phyloP scores from a whole-genome alignment of 805 yeast species.

The Candida rishiriensis region DNA sequence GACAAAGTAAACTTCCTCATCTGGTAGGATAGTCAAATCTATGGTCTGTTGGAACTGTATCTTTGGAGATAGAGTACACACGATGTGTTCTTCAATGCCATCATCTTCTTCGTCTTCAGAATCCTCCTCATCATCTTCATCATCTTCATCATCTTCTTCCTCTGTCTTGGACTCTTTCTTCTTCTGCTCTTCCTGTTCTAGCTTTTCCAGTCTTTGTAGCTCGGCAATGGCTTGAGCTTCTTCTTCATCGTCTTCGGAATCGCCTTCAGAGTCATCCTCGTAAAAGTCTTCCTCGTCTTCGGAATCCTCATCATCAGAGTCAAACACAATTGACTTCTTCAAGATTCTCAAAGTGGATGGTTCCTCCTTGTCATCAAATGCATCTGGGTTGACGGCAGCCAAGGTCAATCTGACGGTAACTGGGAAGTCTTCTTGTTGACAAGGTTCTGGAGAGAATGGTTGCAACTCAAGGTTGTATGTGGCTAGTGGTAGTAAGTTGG shows the following conservation, averaged over 20 bases:
- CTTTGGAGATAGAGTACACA: slow-evolving; percentile 88
- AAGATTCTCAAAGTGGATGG: slow-evolving; percentile 90
- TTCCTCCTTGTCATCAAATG: slow-evolving; percentile 71
- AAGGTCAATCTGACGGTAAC: slow-evolving; percentile 86
- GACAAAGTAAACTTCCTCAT: slow-evolving; percentile 90
- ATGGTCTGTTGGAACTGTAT: slow-evolving; percentile 82
- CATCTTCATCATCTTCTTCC: slow-evolving; percentile 42
- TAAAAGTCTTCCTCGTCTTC: slow-evolving; percentile 44
- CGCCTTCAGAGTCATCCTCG: slow-evolving; percentile 42
- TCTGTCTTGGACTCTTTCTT: slow-evolving; percentile 22
- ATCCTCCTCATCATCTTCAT: slow-evolving; percentile 49
- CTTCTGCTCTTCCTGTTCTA: slow-evolving; percentile 27
- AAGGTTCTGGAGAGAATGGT: slow-evolving; percentile 87
- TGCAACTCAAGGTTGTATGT: slow-evolving; percentile 78
- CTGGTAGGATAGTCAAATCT: slow-evolving; percentile 86
- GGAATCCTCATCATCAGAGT: slow-evolving; percentile 40
- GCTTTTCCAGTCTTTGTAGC: slow-evolving; percentile 20
- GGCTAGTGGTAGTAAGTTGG: slow-evolving; percentile 76
- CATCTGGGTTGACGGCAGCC: slow-evolving; percentile 92
- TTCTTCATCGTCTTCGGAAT: slow-evolving; percentile 33
- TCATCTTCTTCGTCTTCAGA: slow-evolving; percentile 62
- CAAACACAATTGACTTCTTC: slow-evolving; percentile 51
- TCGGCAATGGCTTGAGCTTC: slow-evolving; percentile 32
- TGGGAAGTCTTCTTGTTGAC: slow-evolving; percentile 81
- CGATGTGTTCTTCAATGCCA: slow-evolving; percentile 76